Base-by-base conservation (phyloP, 768 basidiomycete species). In the Pilatotrama ljubarskyi region DNA sequence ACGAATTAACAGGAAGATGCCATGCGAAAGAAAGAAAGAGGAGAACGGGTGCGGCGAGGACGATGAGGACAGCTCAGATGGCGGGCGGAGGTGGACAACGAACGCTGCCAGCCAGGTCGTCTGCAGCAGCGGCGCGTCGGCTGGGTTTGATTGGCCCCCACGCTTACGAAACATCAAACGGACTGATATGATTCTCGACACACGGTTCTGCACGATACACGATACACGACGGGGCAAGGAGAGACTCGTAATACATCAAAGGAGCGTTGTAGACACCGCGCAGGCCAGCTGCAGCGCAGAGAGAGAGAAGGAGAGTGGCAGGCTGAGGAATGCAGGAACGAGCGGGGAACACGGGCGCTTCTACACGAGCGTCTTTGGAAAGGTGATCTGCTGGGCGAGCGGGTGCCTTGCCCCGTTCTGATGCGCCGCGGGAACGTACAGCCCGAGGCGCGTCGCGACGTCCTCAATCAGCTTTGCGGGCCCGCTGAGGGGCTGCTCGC, bases 141-240 rank as follows among this genome's bases (percentile, higher is more conserved):
- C 60, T 59, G 57, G 55, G 58, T 64, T 64, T 64, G 63, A 64
- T 67, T 64, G 60, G 64, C 64, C 50, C 51, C 51, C 44, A 42
- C 59, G 65, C 66, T 67, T 67, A 67, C 66, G 59, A 63, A 61
- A 50, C 63, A 63, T 61, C 52, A 54, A 63, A 61, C 50, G 44
- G 24, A 26, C 55, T 60, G 60, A 65, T 62, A 37, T 52, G 52
- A 46, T 64, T 59, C 51, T 54, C 15, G 56, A 51, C 48, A 63
- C 61, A 53, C 53, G 22, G 35, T 25, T 26, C 14, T 32, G 11
- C 37, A 55, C 37, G 20, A 20, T 49, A 36, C 32, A 48, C 22
- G 29, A 56, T 38, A 59, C 26, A 61, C 38, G 38, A 32, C 29
- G 29, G 29, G 29, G 15, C 20, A 55, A 14, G 43, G 20, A 36